Conservation (phyloP, 177 flowering plant genomes). For the Vitis hybrid region DNA sequence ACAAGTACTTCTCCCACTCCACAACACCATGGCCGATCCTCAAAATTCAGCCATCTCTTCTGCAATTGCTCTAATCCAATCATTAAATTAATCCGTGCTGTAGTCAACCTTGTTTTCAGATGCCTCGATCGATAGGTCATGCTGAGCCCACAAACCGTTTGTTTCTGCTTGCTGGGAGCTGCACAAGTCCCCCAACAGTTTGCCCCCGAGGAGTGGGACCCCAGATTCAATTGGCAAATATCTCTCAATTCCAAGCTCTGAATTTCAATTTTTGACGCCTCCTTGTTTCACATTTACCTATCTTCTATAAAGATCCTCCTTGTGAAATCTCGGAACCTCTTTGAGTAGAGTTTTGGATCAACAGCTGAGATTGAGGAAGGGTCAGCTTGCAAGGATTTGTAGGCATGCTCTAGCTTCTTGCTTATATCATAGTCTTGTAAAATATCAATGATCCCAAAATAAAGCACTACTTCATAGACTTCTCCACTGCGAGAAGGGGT, state of each 20-base stretch:
- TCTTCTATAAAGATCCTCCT: constrained; percentile 77
- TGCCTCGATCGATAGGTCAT: too few relatives aligned
- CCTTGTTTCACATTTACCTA: constrained; percentile 20
- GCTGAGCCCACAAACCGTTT: too few relatives aligned
- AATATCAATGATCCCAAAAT: constrained; percentile 93
- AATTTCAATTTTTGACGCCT: not conserved
- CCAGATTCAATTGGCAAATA: too few relatives aligned
- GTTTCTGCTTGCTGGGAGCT: too few relatives aligned
- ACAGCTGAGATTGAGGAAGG: constrained; percentile 94
- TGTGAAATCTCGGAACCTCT: constrained; percentile 79
- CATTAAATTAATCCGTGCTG: too few relatives aligned
- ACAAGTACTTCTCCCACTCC: constrained; percentile 19
- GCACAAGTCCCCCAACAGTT: too few relatives aligned
- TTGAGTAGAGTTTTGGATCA: constrained; percentile 92
- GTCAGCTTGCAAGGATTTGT: constrained; percentile 90
- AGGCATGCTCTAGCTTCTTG: constrained; percentile 96
- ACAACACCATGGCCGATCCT: constrained; percentile 40
- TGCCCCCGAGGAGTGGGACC: too few relatives aligned
- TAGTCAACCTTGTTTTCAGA: too few relatives aligned
- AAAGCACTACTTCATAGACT: constrained; percentile 70
- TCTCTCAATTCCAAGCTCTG: too few relatives aligned
- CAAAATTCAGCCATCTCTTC: constrained; percentile 56
- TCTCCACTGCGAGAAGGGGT: constrained; percentile 50
- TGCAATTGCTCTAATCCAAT: too few relatives aligned
- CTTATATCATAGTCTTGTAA: constrained; percentile 92